These are phyloP conservation scores for Strigomonas galati DNA, from an alignment of 208 protist genomes.

Conservation along the genomic window DNA sequence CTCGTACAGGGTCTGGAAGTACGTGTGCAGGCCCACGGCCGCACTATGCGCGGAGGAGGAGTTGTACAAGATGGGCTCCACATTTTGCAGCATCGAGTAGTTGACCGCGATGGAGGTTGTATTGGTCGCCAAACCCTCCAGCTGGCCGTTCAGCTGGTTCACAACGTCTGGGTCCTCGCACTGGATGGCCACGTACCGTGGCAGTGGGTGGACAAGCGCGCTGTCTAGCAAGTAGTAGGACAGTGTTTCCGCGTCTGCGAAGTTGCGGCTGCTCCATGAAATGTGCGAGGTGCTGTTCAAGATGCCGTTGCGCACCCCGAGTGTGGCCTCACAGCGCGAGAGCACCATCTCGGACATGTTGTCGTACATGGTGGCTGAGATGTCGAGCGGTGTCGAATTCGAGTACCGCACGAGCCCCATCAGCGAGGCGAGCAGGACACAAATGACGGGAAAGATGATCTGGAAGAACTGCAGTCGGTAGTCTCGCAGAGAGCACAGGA, in stretches of 20 bases:
- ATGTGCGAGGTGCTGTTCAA: not conserved
- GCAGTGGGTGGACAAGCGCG: constrained; percentile 7
- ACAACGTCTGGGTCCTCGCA: constrained; percentile 8
- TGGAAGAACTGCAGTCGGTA: constrained; percentile 60
- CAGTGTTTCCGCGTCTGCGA: not conserved
- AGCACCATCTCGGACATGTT: not conserved
- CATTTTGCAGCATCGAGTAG: not conserved
- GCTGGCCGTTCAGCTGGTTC: constrained; percentile 4
- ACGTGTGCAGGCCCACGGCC: constrained; percentile 2
- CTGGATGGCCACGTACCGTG: constrained; percentile 15
- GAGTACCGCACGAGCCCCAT: constrained; percentile 34
- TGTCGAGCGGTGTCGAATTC: constrained; percentile 8
- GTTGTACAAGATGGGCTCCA: constrained; percentile 7
- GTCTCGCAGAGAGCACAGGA: constrained; percentile 58
- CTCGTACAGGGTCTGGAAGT: not conserved
- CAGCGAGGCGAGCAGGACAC: constrained; percentile 59
- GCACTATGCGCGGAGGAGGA: constrained; percentile 3
- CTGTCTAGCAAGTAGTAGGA: constrained; percentile 22
- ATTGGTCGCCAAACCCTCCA: not conserved
- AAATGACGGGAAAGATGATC: constrained; percentile 58
- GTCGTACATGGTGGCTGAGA: constrained; percentile 10
- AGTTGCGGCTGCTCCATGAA: constrained; percentile 1
- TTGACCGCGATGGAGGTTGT: not conserved
- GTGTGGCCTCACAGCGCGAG: not conserved
- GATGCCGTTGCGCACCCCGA: constrained; percentile 1